Base-by-base conservation (phyloP, 371 early-diverging fungal species). In the Rhizomucor pusillus region DNA sequence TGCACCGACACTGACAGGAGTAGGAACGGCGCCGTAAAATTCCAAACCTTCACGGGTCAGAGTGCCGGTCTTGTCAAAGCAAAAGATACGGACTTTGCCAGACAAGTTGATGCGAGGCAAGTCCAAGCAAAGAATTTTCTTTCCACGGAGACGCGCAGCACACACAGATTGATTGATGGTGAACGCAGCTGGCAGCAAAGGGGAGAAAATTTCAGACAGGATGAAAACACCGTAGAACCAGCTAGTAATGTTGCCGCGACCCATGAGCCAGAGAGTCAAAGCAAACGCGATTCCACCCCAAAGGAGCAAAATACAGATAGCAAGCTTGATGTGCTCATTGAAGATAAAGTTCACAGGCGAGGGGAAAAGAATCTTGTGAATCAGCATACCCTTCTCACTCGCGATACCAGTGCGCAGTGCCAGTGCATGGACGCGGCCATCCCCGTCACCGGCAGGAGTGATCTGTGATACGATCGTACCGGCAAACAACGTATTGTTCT, bases 41-140 rank as follows among this genome's bases (percentile, higher is more conserved):
- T 91, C 89, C 16, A 94, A 74, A 6, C 86, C 84, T 54, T 86
- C 87, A 43, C 87, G 79, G 3, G 92, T 92, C 33, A 91, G 60
- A 4, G 91, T 92, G 36, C 82, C 81, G 13, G 93, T 91, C 77
- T 95, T 94, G 74, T 95, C 95, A 62, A 93, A 95, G 67, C 90
- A 91, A 54, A 91, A 90, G 16, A 94, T 84, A 52, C 90, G 84
- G 44, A 93, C 85, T 69, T 90, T 92, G 18, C 95, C 97, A 4
- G 93, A 90, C 66, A 85, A 68, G 45, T 88, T 89, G 62, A 95
- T 92, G 43, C 95, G 77, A 25, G 77, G 81, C 40, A 87, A 66
- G 57, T 90, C 88, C 23, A 89, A 81, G 54, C 88, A 89, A 37
- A 82, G 68, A 37, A 89, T 84, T 11, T 80, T 70, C 54, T 80